Conservation (phyloP, 139 green algal genomes). For the Astrephomene gubernaculifera region DNA sequence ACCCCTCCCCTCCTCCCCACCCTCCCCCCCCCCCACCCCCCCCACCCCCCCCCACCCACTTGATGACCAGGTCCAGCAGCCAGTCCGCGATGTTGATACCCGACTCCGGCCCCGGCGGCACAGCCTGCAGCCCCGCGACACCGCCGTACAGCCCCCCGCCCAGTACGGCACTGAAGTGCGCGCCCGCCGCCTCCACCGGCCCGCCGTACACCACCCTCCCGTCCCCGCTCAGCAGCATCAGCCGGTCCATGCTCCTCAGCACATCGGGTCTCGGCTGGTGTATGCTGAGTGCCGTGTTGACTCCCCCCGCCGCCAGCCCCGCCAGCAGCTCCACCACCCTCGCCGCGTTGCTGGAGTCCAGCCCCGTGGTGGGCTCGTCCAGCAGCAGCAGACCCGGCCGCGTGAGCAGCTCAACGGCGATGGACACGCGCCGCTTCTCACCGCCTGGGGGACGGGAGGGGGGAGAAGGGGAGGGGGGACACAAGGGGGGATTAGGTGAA, state of each 20-base stretch:
- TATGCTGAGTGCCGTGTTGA: slow-evolving; percentile 75
- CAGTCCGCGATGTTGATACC: slow-evolving; percentile 72
- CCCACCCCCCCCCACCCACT: background rate
- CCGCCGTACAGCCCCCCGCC: slow-evolving; percentile 43
- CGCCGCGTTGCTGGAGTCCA: slow-evolving; percentile 74
- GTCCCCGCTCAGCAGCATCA: slow-evolving; percentile 65
- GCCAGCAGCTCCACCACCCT: slow-evolving; percentile 78
- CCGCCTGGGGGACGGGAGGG: slow-evolving; percentile 53
- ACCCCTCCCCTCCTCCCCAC: background rate
- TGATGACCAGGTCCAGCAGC: slow-evolving; percentile 81
- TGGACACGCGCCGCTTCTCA: slow-evolving; percentile 75
- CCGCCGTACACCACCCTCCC: slow-evolving; percentile 69
- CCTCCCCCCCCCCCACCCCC: background rate
- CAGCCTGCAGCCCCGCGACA: no score
- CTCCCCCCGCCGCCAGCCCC: slow-evolving; percentile 54
- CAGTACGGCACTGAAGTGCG: slow-evolving; percentile 53
- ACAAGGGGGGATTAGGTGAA: no score
- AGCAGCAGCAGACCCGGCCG: slow-evolving; percentile 79
- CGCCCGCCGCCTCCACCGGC: slow-evolving; percentile 9
- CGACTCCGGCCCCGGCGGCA: slow-evolving; percentile 22
- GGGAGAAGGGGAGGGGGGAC: background rate
- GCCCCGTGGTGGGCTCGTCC: slow-evolving; percentile 86
- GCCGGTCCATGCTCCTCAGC: slow-evolving; percentile 67
- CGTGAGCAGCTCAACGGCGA: slow-evolving; percentile 78
- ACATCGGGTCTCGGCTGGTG: slow-evolving; percentile 81